phyloP scores from a whole-genome alignment of 1,284 basidiomycete species.

The Boletus semigastroideus region DNA sequence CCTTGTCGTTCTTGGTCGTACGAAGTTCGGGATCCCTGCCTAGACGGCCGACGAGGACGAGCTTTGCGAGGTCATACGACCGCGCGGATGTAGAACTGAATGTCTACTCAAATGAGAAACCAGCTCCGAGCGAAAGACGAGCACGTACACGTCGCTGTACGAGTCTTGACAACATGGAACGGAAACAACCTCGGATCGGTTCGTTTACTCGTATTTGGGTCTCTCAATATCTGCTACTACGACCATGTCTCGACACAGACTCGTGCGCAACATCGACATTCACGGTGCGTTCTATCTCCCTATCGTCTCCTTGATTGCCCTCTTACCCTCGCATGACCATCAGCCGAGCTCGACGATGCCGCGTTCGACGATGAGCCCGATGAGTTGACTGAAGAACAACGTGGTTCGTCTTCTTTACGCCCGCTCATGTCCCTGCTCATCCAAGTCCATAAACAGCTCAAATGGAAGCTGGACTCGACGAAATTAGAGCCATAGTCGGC shows the following conservation, averaged over 20 bases:
- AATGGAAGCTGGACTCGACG: conserved; percentile 69
- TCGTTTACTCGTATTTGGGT: too few species aligned
- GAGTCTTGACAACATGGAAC: conserved; percentile 35
- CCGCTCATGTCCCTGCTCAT: background rate
- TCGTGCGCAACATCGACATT: conserved; percentile 87
- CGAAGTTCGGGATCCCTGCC: conserved; percentile 69
- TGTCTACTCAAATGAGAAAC: conserved; percentile 41
- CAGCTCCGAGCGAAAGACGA: background rate
- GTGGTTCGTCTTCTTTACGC: conserved; percentile 43
- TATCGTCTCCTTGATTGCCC: background rate
- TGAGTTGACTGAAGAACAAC: conserved; percentile 69
- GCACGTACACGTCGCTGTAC: conserved; percentile 49
- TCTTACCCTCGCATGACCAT: background rate
- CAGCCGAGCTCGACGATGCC: conserved; percentile 78
- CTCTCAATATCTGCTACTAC: background rate
- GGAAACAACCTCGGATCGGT: too few species aligned
- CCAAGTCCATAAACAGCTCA: conserved; percentile 49
- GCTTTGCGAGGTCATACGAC: conserved; percentile 64
- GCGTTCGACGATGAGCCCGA: conserved; percentile 70
- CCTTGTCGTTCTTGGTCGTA: conserved; percentile 67
- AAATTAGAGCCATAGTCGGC: conserved; percentile 69
- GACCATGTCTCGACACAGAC: conserved; percentile 85
- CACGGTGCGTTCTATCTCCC: conserved; percentile 54
- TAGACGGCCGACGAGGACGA: conserved; percentile 73
- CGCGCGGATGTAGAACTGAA: conserved; percentile 65